Conservation (phyloP, 805 yeast species). For the Candida silvatica region DNA sequence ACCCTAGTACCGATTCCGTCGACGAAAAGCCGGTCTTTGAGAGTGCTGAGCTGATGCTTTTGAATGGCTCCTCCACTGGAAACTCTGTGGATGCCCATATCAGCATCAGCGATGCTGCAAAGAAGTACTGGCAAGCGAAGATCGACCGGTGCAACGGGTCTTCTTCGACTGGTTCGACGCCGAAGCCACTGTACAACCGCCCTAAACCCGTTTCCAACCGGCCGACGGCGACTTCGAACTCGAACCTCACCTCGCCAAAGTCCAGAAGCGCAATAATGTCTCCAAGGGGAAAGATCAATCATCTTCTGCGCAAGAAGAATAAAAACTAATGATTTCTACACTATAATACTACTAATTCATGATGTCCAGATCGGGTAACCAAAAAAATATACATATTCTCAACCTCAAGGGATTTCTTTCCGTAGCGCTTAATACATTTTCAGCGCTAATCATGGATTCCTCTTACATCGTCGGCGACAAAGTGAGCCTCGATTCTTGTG, state of each 20-base stretch:
- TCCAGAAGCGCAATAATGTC: constrained; percentile 1
- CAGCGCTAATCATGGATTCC: too few relatives aligned
- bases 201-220: too few relatives aligned
- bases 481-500: constrained; percentile 38
- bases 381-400: too few relatives aligned
- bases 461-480: not conserved
- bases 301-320: constrained; percentile 2
- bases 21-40: constrained; percentile 28
- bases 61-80: constrained; percentile 48
- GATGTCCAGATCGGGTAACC: too few relatives aligned
- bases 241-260: too few relatives aligned
- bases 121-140: constrained; percentile 42
- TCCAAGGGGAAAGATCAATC: constrained; percentile 2
- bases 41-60: constrained; percentile 45
- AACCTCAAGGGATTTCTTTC: too few relatives aligned
- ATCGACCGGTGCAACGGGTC: constrained; percentile 26
- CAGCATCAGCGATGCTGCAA: constrained; percentile 38
- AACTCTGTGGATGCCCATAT: constrained; percentile 23
- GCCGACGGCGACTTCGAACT: too few relatives aligned
- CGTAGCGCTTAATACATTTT: too few relatives aligned
- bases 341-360: too few relatives aligned
- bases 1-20: constrained; percentile 14
- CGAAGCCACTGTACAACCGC: too few relatives aligned
- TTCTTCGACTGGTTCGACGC: too few relatives aligned
- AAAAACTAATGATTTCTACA: constrained; percentile 2